Evolutionary conservation across 176 grass and related monocot genomes (phyloP).

Genomic region (Ananas comosus): DNA sequence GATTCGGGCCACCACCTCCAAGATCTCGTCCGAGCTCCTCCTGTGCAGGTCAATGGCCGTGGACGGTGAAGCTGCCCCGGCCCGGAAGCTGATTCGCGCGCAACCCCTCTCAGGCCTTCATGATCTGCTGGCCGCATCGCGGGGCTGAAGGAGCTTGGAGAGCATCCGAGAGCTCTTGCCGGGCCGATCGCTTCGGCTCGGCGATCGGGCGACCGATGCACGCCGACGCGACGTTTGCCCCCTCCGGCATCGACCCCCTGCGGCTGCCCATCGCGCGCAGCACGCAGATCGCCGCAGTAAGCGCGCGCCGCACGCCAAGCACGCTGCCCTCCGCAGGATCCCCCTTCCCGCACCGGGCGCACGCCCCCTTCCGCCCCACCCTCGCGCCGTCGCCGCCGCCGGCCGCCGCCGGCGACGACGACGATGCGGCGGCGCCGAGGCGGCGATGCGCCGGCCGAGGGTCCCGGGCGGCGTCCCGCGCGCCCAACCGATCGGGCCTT

Average conservation of each 20-base stretch:
- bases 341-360: constrained; percentile 20
- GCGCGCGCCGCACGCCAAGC: constrained; percentile 22
- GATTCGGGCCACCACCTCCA: constrained; percentile 19
- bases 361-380: constrained; percentile 11
- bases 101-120: constrained; percentile 25
- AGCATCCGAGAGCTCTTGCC: constrained; percentile 22
- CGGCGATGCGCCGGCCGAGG: not conserved
- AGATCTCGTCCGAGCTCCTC: constrained; percentile 25
- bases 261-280: constrained; percentile 23
- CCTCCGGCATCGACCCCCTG: constrained; percentile 31
- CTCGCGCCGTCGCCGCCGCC: not conserved
- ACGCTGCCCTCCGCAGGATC: constrained; percentile 20
- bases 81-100: constrained; percentile 24
- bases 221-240: constrained; percentile 22
- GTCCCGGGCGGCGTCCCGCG: too few species aligned
- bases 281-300: constrained; percentile 28
- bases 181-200: constrained; percentile 6
- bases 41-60: constrained; percentile 10
- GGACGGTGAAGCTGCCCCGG: constrained; percentile 17
- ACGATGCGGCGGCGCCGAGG: too few species aligned
- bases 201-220: constrained; percentile 23
- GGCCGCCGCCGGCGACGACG: not conserved
- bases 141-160: constrained; percentile 17
- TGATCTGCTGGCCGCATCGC: constrained; percentile 23
- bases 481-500: too few species aligned